phyloP scores from a whole-genome alignment of 2,329 filamentous ascomycete species.

The Lachnellula cervina region DNA sequence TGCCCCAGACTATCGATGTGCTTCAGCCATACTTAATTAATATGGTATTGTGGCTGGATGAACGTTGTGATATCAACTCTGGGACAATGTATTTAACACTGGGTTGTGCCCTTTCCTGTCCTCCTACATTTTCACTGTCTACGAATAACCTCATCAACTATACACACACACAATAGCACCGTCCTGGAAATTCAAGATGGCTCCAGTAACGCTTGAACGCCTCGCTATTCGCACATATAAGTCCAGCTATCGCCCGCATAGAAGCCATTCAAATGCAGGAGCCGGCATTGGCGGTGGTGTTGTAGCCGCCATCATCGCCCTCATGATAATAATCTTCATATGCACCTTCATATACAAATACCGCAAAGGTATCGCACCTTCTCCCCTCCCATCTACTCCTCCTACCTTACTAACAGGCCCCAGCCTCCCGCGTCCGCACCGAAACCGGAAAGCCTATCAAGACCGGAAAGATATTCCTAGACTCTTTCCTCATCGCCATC shows the following conservation, averaged over 20 bases:
- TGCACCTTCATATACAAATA: not conserved
- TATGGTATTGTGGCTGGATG: no score
- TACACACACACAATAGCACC: not conserved
- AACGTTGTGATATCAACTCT: no score
- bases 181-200: not conserved
- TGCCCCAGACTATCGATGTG: no score
- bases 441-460: not conserved
- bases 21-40: no score
- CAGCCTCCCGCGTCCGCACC: not conserved
- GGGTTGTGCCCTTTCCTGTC: not conserved
- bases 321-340: conserved; percentile 1
- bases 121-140: not conserved
- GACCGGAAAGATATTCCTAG: not conserved
- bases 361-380: not conserved
- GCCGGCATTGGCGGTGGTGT: not conserved
- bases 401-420: not conserved
- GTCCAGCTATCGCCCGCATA: not conserved
- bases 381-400: not conserved
- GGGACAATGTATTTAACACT: no score
- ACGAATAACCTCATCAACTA: not conserved
- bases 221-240: not conserved
- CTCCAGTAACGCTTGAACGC: not conserved
- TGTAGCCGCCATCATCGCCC: not conserved
- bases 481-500: conserved; percentile 1
- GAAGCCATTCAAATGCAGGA: not conserved